These are phyloP conservation scores for Parachlorella kessleri DNA, from an alignment of 139 green algal genomes.

Conservation along the genomic window DNA sequence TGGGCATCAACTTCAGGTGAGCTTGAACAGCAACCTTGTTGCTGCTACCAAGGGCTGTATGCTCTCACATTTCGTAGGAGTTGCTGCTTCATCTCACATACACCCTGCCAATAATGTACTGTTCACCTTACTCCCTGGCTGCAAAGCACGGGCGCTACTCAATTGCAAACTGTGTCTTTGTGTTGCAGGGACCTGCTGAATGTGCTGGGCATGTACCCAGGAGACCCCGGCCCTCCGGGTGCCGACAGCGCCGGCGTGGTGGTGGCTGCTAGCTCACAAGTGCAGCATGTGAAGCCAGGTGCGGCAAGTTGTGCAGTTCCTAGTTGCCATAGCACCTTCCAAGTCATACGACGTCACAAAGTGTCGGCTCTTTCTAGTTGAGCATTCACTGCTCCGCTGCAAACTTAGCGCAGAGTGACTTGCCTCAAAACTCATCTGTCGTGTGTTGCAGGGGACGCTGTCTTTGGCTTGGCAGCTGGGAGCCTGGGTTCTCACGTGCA, in stretches of 20 bases:
- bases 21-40: no score
- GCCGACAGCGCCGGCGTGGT: conserved; percentile 84
- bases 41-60: no score
- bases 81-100: no score
- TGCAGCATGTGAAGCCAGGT: conserved; percentile 25
- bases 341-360: neutral
- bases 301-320: neutral
- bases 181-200: conserved; percentile 67
- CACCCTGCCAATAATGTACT: no score
- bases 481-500: conserved; percentile 70
- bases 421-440: no score
- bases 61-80: no score
- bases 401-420: no score
- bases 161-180: no score
- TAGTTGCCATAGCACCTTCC: neutral
- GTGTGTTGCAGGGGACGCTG: conserved; percentile 51
- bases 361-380: no score
- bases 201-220: conserved; percentile 88
- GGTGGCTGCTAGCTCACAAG: conserved; percentile 38
- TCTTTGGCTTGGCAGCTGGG: conserved; percentile 82
- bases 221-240: conserved; percentile 81
- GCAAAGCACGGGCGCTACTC: conserved; percentile 40
- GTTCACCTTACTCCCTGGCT: conserved; percentile 56
- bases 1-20: conserved; percentile 87
- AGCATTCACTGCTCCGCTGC: no score